Evolutionary conservation across 306 rosid genomes (phyloP), one percentile per base, ranked within the genome.

Genomic region (Trifolium repens): DNA sequence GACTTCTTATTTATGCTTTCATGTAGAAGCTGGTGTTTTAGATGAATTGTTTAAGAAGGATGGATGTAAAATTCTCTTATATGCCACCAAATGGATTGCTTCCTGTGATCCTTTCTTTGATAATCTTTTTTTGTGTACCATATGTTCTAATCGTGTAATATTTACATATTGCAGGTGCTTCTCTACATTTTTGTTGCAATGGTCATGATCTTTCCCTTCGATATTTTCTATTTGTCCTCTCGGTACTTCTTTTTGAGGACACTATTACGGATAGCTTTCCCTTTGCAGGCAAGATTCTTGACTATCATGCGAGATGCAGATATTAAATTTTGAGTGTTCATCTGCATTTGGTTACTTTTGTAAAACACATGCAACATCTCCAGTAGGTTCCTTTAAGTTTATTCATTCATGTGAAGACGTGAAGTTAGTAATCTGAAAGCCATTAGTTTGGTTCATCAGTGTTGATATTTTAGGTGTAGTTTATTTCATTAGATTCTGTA

Each of bases 231-330:
- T 82, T 88, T 92, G 85, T 89, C 99, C 72, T 80, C 98, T 59
- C 96, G 99, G 53, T 96, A 73, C 84, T 96, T 88, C 93, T 87
- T 96, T 63, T 78, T 92, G 75, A 89, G 96, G 93, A 92, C 98
- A 67, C 75, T 96, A 46, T 85, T 92, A 87, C 90, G 92, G 72
- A 90, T 96, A 84, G 86, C 88, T 85, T 82, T 92, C 61, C 99
- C 99, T 11, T 76, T 96, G 80, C 99, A 96, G 98, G 98, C 84
- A 84, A 88, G 97, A 69, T 87, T 80, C 78, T 61, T 13, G 30
- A 17, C 72, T 76, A 2, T 79, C 60, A 55, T 72, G 78, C 47
- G 14, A 8, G 40, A 44, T 69, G 68, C 17, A 8, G 40, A 44
- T 69, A 72, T 72, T 19, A 22, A 75, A 22, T 68, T 75, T 71